phyloP scores from a whole-genome alignment of 2,329 filamentous ascomycete species.

The Polychaeton citri region DNA sequence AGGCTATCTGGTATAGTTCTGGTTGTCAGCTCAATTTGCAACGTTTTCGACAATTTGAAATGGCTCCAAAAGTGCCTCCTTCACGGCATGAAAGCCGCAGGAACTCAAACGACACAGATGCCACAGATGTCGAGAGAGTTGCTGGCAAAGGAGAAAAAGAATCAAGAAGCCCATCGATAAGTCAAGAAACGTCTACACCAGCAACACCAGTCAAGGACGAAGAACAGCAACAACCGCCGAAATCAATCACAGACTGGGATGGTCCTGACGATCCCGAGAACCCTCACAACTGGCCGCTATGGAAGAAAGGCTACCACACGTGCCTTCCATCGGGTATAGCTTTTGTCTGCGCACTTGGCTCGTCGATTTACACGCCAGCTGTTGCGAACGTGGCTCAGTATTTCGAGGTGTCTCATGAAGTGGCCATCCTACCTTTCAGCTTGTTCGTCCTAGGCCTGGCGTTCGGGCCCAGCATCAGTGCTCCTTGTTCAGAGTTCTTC shows the following conservation, averaged over 20 bases:
- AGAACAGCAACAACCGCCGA: background rate
- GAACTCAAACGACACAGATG: too few species aligned
- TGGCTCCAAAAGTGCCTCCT: too few species aligned
- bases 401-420: constrained; percentile 11
- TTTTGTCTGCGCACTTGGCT: constrained; percentile 10
- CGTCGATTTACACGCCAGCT: constrained; percentile 22
- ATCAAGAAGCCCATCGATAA: too few species aligned
- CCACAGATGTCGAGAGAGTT: too few species aligned
- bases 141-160: too few species aligned
- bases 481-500: constrained; percentile 47
- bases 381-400: constrained; percentile 7
- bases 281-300: constrained; percentile 18
- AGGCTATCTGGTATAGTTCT: too few species aligned
- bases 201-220: too few species aligned
- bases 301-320: constrained; percentile 25
- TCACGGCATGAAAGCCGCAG: too few species aligned
- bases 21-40: too few species aligned
- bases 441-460: constrained; percentile 21
- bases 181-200: too few species aligned
- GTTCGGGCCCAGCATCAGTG: constrained; percentile 22
- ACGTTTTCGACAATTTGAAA: too few species aligned
- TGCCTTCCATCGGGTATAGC: constrained; percentile 10
- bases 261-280: constrained; percentile 16
- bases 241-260: constrained; percentile 16
- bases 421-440: constrained; percentile 13